A percentile compares a stretch with the other conserved stretches of the same genome.
phyloP scores from a whole-genome alignment of 2,329 filamentous ascomycete species.

The Scedosporium boydii region DNA sequence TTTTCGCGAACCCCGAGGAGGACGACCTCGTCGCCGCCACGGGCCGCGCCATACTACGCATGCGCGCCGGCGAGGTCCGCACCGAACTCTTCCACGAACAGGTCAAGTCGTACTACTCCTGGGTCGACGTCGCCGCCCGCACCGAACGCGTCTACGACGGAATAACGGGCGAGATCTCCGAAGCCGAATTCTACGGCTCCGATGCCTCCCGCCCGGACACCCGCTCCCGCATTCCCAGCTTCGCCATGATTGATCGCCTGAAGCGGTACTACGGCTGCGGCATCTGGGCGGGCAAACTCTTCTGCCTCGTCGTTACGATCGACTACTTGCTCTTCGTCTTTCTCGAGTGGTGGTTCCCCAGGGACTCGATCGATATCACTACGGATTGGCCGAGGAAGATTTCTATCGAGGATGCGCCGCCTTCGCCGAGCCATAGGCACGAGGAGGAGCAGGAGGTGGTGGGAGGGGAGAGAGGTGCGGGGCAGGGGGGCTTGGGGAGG shows the following conservation, averaged over 20 bases:
- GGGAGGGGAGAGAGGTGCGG: neutral
- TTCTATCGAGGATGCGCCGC: neutral
- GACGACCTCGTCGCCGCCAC: slow-evolving; percentile 89
- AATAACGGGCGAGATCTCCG: slow-evolving; percentile 75
- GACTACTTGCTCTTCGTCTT: slow-evolving; percentile 88
- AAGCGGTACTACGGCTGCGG: slow-evolving; percentile 98
- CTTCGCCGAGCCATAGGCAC: neutral
- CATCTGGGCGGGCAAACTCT: slow-evolving; percentile 96
- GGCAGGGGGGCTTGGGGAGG: neutral
- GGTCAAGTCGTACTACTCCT: slow-evolving; percentile 97
- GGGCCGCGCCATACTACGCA: slow-evolving; percentile 74
- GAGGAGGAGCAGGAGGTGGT: neutral
- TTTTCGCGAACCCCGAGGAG: slow-evolving; percentile 93
- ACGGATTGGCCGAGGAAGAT: slow-evolving; percentile 82
- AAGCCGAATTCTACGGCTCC: slow-evolving; percentile 82
- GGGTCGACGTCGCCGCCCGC: slow-evolving; percentile 87
- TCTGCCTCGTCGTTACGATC: slow-evolving; percentile 87
- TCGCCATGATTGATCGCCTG: slow-evolving; percentile 85
- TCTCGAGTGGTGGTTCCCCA: slow-evolving; percentile 77
- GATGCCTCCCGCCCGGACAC: slow-evolving; percentile 51
- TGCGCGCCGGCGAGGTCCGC: slow-evolving; percentile 77
- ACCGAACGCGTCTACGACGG: slow-evolving; percentile 94
- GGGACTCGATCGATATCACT: slow-evolving; percentile 79
- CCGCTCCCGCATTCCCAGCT: slow-evolving; percentile 64
- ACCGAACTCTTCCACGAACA: slow-evolving; percentile 95